Evolutionary conservation across 1,284 basidiomycete species (phyloP), one percentile per base, ranked within the genome.

Genomic region (Inonotus hispidus): DNA sequence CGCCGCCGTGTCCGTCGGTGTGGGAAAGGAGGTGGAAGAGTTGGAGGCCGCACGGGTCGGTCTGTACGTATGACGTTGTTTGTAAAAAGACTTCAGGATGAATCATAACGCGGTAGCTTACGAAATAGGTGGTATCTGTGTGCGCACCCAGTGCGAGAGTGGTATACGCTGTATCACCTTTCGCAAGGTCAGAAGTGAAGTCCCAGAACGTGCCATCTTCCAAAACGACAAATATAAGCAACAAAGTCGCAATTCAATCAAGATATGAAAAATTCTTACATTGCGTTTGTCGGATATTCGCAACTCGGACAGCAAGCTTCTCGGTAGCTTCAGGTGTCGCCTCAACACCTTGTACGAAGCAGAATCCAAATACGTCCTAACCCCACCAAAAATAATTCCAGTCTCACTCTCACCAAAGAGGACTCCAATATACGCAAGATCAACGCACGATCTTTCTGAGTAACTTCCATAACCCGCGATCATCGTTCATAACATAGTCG

Each of bases 191-290:
- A 0, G 95, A 87, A 0, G 95, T 98, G 70, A 99, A 97, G 69
- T 98, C 93, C 95, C 96, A 99, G 74, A 98, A 96, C 54, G 87
- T 86, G 37, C 93, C 93, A 67, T 95, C 92, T 94, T 62, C 1
- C 54, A 32, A 49, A 32, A 8, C 1, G 27, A 50, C 23, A 60
- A 32, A 52, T n/a, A 60, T 49, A 52, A 27, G 11, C 27, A 65
- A 59, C 11, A 55, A 50, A 57, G 57, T 49, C 46, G 62, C 21
- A 52, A 52, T 39, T 49, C 23, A 29, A 5, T 32, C 3, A 45
- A 3, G 14, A 45, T 45, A 45, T 27, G 7, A 55, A 41, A 45
- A 29, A 58, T 61, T 81, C n/a, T 65, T 70, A 89, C 95, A 98
- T 70, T 98, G 95, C 0, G 96, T 98, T 72, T 96, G 88, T 50